These are phyloP conservation scores for Crithidia thermophila DNA, from an alignment of 208 protist species.

Conservation along the genomic window DNA sequence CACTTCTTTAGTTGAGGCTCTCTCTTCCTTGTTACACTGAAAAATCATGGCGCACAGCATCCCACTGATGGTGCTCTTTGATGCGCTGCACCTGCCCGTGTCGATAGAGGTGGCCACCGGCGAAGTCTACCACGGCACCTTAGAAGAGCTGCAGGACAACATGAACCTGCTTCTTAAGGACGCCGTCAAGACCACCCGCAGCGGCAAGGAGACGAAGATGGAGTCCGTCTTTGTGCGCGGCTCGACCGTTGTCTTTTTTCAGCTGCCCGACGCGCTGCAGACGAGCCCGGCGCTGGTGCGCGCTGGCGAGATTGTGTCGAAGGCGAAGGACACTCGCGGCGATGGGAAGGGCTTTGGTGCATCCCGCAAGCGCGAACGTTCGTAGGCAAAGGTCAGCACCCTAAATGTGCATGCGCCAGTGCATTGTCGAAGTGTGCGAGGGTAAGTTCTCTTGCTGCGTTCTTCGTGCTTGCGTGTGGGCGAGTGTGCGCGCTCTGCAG, in stretches of 20 bases:
- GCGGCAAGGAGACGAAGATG: conserved; percentile 64
- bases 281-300: conserved; percentile 70
- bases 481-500: not conserved
- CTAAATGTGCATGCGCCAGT: too few species aligned
- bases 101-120: conserved; percentile 92
- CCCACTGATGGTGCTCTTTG: conserved; percentile 94
- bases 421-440: too few species aligned
- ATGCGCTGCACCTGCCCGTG: conserved; percentile 88
- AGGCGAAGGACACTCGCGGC: conserved; percentile 70
- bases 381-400: too few species aligned
- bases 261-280: conserved; percentile 90
- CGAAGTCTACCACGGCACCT: conserved; percentile 89
- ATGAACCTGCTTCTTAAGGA: conserved; percentile 92
- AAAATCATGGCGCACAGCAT: conserved; percentile 62
- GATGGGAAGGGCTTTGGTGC: conserved; percentile 85
- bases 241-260: conserved; percentile 92
- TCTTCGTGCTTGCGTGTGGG: not conserved
- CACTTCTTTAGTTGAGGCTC: too few species aligned
- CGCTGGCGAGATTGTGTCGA: conserved; percentile 57
- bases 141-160: conserved; percentile 89
- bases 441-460: not conserved
- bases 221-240: conserved; percentile 88
- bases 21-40: not conserved
- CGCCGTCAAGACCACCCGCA: conserved; percentile 74
- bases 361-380: conserved; percentile 34